phyloP scores from a whole-genome alignment of 371 early-diverging fungal species.

The Funneliformis caledonium region DNA sequence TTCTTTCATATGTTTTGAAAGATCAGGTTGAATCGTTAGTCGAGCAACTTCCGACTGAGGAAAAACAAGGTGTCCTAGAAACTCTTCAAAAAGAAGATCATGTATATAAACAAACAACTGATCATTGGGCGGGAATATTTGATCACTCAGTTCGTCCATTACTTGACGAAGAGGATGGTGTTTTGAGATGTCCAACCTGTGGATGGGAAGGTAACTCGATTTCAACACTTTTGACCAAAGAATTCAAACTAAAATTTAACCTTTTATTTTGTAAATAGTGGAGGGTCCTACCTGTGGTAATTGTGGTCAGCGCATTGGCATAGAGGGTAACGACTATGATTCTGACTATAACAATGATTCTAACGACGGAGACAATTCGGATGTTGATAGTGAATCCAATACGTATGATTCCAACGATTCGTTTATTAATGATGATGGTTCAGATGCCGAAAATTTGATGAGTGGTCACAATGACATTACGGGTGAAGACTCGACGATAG shows the following conservation, averaged over 20 bases:
- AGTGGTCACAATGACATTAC: neutral
- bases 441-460: neutral
- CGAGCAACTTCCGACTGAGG: constrained; percentile 42
- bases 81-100: constrained; percentile 42
- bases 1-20: constrained; percentile 46
- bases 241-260: neutral
- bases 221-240: neutral
- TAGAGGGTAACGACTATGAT: neutral
- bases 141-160: neutral
- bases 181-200: neutral
- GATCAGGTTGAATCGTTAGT: constrained; percentile 47
- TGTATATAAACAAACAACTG: constrained; percentile 27
- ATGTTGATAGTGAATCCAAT: neutral
- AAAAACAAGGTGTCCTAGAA: constrained; percentile 35
- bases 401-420: neutral
- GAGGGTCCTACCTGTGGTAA: neutral
- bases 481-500: neutral
- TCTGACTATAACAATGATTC: neutral
- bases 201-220: neutral
- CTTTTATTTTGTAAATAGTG: neutral
- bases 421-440: neutral
- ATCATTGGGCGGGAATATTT: neutral
- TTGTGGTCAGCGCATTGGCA: neutral
- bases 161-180: neutral
- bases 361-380: neutral